phyloP scores from a whole-genome alignment of 495 filamentous ascomycete species.

The Poronia punctata region DNA sequence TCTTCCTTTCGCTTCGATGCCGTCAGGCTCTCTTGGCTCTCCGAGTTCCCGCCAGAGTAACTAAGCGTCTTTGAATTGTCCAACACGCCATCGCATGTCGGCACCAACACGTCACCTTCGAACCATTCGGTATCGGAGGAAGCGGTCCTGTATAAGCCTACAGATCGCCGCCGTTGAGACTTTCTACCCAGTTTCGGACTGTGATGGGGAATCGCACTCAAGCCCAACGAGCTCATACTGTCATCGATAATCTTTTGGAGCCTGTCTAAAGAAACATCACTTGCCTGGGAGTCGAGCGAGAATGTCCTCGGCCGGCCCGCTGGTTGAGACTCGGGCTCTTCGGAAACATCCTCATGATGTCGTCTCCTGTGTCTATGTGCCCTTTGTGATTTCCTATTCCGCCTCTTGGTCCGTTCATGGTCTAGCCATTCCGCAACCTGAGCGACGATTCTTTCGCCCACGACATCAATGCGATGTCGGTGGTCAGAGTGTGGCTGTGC shows the following conservation, averaged over 20 bases:
- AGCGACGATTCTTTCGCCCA: slow-evolving; percentile 50
- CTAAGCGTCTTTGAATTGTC: slow-evolving; percentile 84
- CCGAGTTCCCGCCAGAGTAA: slow-evolving; percentile 57
- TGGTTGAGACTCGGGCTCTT: slow-evolving; percentile 10
- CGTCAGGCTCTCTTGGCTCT: slow-evolving; percentile 39
- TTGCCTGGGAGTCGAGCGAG: slow-evolving; percentile 49
- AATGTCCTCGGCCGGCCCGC: slow-evolving; percentile 21
- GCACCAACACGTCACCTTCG: slow-evolving; percentile 64
- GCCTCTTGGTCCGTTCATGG: slow-evolving; percentile 62
- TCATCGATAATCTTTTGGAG: slow-evolving; percentile 66
- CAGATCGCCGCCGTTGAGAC: slow-evolving; percentile 27
- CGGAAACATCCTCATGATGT: slow-evolving; percentile 13
- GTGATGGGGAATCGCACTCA: slow-evolving; percentile 28
- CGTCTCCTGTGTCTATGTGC: slow-evolving; percentile 23
- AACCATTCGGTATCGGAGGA: slow-evolving; percentile 79
- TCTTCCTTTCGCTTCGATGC: slow-evolving; percentile 35
- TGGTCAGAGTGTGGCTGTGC: slow-evolving; percentile 23
- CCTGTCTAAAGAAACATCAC: slow-evolving; percentile 55
- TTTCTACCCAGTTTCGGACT: slow-evolving; percentile 26
- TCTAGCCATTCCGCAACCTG: slow-evolving; percentile 78
- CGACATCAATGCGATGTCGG: slow-evolving; percentile 31
- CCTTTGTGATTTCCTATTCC: slow-evolving; percentile 40
- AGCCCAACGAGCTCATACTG: slow-evolving; percentile 41
- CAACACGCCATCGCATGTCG: slow-evolving; percentile 68
- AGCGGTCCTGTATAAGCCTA: slow-evolving; percentile 24